Base-by-base conservation (phyloP, 331 rosid genomes). In the Stylosanthes scabra region DNA sequence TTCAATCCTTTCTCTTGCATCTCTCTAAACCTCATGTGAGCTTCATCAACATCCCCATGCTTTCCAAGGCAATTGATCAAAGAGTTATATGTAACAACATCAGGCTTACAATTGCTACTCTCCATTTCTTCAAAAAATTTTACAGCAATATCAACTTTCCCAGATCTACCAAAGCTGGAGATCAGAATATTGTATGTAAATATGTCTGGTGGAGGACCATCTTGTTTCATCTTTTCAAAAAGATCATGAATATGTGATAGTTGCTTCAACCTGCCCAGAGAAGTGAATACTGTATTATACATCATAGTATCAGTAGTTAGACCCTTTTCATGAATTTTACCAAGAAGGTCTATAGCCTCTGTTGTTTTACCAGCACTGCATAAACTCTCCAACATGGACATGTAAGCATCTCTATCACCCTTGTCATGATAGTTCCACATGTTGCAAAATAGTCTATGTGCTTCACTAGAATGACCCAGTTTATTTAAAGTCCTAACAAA, bases 61-160 rank as follows among this genome's bases (percentile, higher is more conserved):
- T 94, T 88, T 63, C 99, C 99, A 5, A 86, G 95, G 85, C 93
- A 91, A 82, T 94, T 94, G 82, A 94, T 94, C 89, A 94, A 81
- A 66, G 89, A 82, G 77, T 94, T 91, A 79, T 94, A 94, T 39
- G 96, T 81, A 72, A 94, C 49, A 39, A 88, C 88, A 69, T 94
- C 97, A 2, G 96, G 91, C 73, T 78, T 76, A 71, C 83, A 86
- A 67, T 76, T 60, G 64, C 97, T 86, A 64, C 72, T 80, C 86
- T 94, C 96, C 55, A 94, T 88, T 74, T 91, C 93, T 84, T 91
- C 96, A 16, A 94, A 94, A 66, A 89, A 8, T 62, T 52, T 63
- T 65, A 91, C 78, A 7, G 97, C 97, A 63, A 80, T 84, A 65
- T 83, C 85, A 34, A 90, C 93, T 83, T 84, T 83, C 31, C 97